Evolutionary conservation across 306 rosid species (phyloP).

Genomic region (Dryas drummondii): DNA sequence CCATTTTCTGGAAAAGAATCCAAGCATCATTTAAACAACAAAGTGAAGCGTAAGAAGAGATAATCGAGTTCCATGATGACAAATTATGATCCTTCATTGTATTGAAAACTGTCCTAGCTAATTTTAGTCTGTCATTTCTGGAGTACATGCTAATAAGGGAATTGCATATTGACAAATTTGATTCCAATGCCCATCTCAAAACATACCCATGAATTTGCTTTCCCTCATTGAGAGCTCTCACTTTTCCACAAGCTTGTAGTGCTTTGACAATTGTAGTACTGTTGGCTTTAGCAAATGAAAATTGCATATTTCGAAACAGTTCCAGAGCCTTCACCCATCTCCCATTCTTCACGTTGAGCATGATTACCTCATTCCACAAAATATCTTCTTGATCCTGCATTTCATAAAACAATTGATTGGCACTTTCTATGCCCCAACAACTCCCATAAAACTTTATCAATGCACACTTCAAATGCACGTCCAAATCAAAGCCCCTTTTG

Average conservation of each 20-base stretch:
- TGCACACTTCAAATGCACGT: slow-evolving; percentile 54
- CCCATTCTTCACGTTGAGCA: slow-evolving; percentile 57
- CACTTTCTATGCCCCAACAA: slow-evolving; percentile 51
- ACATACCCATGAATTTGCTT: slow-evolving; percentile 77
- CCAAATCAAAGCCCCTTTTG: slow-evolving; percentile 56
- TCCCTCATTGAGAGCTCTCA: slow-evolving; percentile 62
- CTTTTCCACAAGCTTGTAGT: slow-evolving; percentile 67
- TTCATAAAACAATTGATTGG: slow-evolving; percentile 52
- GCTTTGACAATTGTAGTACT: slow-evolving; percentile 46
- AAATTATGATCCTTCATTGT: slow-evolving; percentile 48
- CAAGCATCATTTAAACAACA: slow-evolving; percentile 49
- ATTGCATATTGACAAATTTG: slow-evolving; percentile 53
- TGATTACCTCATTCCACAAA: slow-evolving; percentile 62
- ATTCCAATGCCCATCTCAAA: slow-evolving; percentile 40
- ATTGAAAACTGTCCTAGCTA: slow-evolving; percentile 51
- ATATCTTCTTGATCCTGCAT: slow-evolving; percentile 43
- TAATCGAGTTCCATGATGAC: slow-evolving; percentile 72
- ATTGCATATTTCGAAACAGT: slow-evolving; percentile 47
- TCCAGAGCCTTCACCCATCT: slow-evolving; percentile 49
- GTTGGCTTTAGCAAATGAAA: slow-evolving; percentile 39
- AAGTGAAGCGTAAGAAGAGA: slow-evolving; percentile 43
- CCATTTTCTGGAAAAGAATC: slow-evolving; percentile 44
- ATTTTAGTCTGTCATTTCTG: slow-evolving; percentile 44
- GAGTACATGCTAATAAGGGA: slow-evolving; percentile 71
- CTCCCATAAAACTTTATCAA: slow-evolving; percentile 54